A percentile compares a stretch with the other conserved stretches of the same genome.
Evolutionary conservation across 2,329 filamentous ascomycete species (phyloP).

Genomic region (Cladosporium cucumerinum): DNA sequence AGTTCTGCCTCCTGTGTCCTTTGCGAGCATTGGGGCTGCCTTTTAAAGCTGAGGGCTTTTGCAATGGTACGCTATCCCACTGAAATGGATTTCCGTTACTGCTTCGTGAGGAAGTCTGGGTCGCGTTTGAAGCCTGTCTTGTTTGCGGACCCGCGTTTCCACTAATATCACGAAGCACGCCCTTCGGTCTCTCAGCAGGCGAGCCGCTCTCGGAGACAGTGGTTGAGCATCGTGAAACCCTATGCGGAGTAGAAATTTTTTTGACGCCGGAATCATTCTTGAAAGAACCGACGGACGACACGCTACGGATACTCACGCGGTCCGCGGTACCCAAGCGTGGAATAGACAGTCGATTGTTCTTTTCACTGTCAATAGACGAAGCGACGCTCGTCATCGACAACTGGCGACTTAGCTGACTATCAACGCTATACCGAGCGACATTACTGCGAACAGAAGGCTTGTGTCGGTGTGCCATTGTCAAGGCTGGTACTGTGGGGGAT

Average conservation of each 20-base stretch:
- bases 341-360: conserved; percentile 29
- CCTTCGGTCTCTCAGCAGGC: conserved; percentile 36
- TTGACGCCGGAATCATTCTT: conserved; percentile 25
- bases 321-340: conserved; percentile 36
- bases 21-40: conserved; percentile 45
- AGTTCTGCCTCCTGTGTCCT: conserved; percentile 44
- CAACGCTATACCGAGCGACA: conserved; percentile 27
- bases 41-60: conserved; percentile 44
- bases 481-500: conserved; percentile 22
- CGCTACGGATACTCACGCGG: conserved; percentile 34
- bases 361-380: conserved; percentile 24
- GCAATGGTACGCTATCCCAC: conserved; percentile 39
- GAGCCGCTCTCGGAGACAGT: conserved; percentile 41
- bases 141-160: conserved; percentile 34
- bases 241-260: conserved; percentile 35
- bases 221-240: conserved; percentile 26
- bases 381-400: conserved; percentile 24
- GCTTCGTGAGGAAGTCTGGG: conserved; percentile 39
- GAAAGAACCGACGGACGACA: conserved; percentile 32
- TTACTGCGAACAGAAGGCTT: conserved; percentile 27
- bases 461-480: conserved; percentile 25
- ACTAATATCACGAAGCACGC: conserved; percentile 33
- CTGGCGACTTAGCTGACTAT: conserved; percentile 23
- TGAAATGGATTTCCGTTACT: conserved; percentile 47
- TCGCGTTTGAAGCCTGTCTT: conserved; percentile 40